Percentiles rank a stretch among this genome's conserved stretches.
Evolutionary conservation across 2,329 filamentous ascomycete species (phyloP).

Genomic region (Sporothrix dimorphospora): DNA sequence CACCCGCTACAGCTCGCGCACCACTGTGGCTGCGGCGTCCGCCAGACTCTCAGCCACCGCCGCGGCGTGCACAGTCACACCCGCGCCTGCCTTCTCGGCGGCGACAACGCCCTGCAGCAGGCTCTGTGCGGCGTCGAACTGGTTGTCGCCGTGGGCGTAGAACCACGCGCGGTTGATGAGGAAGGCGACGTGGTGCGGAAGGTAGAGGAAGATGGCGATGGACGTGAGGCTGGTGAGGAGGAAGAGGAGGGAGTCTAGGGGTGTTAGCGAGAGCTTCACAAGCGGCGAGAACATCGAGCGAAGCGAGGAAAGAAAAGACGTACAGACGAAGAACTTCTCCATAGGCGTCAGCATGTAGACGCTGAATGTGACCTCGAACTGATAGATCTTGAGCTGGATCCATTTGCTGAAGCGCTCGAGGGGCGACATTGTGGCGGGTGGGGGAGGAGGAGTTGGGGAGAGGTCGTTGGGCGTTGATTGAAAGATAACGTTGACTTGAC

Average conservation of each 20-base stretch:
- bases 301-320: background rate
- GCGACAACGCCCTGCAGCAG: conserved; percentile 42
- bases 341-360: conserved; percentile 97
- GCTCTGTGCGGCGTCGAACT: conserved; percentile 46
- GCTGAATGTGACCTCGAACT: conserved; percentile 95
- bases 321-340: conserved; percentile 98
- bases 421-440: conserved; percentile 46
- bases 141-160: conserved; percentile 84
- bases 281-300: background rate
- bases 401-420: conserved; percentile 70
- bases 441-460: conserved; percentile 30
- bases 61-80: conserved; percentile 44
- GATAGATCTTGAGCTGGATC: conserved; percentile 94
- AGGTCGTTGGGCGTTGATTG: background rate
- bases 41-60: conserved; percentile 39
- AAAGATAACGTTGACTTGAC: background rate
- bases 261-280: background rate
- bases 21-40: conserved; percentile 36
- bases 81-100: conserved; percentile 44
- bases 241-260: conserved; percentile 88
- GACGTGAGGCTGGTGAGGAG: conserved; percentile 83
- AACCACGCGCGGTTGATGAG: conserved; percentile 88
- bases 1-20: conserved; percentile 44
- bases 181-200: conserved; percentile 85
- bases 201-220: conserved; percentile 87